phyloP scores from a whole-genome alignment of 2,329 filamentous ascomycete genomes.

The Leptoxyphium fumago region DNA sequence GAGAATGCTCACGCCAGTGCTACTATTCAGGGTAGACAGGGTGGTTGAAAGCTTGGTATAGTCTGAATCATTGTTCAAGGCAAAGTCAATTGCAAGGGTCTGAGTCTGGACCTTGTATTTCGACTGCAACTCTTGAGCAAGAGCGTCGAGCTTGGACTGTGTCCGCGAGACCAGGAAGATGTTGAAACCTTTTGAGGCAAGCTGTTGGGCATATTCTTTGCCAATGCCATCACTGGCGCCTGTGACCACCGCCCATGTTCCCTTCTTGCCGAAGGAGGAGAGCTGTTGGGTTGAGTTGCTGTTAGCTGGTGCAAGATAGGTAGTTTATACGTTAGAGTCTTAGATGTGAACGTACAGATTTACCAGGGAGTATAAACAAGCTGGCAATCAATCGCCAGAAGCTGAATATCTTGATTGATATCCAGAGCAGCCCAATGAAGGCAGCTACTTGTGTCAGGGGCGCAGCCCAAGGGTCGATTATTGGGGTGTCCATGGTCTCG shows the following conservation, averaged over 20 bases:
- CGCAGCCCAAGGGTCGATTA: slow-evolving; percentile 15
- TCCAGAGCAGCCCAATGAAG: slow-evolving; percentile 23
- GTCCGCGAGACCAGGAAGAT: slow-evolving; percentile 90
- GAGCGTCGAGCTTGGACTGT: slow-evolving; percentile 69
- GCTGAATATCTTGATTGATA: slow-evolving; percentile 27
- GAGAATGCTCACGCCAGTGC: slow-evolving; percentile 60
- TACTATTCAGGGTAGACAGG: slow-evolving; percentile 42
- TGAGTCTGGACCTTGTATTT: slow-evolving; percentile 62
- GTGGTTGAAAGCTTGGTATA: slow-evolving; percentile 58
- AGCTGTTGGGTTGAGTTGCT: slow-evolving; percentile 40
- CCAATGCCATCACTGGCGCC: slow-evolving; percentile 93
- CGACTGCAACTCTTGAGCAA: slow-evolving; percentile 59
- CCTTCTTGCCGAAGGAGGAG: slow-evolving; percentile 75
- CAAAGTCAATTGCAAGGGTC: slow-evolving; percentile 82
- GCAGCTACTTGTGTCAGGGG: slow-evolving; percentile 20
- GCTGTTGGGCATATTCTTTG: slow-evolving; percentile 86
- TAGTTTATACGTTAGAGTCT: slow-evolving; percentile 4
- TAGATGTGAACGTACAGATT: slow-evolving; percentile 25
- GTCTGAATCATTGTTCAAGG: slow-evolving; percentile 62
- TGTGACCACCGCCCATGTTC: slow-evolving; percentile 87
- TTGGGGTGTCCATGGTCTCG: too few relatives aligned
- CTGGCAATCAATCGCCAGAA: slow-evolving; percentile 33
- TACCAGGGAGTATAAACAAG: slow-evolving; percentile 34
- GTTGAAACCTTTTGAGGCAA: slow-evolving; percentile 87
- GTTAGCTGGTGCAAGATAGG: background rate